These are phyloP conservation scores for sorghum (Sorghum bicolor) DNA, from an alignment of 176 grass and related monocot species.

Conservation along the genomic window Sorghum_bicolor_NCBIv3 NC_012878.2:4445001-4445500, in stretches of 20 bases:
- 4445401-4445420: constrained; percentile 54
- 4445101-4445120: constrained; percentile 46
- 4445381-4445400: constrained; percentile 50
- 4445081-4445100: constrained; percentile 49
- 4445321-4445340: constrained; percentile 30
- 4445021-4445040: constrained; percentile 41
- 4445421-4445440: constrained; percentile 65
- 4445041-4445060: constrained; percentile 36
- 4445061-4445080: constrained; percentile 57
- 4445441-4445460: constrained; percentile 63
- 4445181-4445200: constrained; percentile 77
- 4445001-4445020: constrained; percentile 24
- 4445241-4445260: constrained; percentile 83
- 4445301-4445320: constrained; percentile 50
- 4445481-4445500: constrained; percentile 64
- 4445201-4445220: constrained; percentile 55
- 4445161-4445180: constrained; percentile 30
- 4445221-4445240: constrained; percentile 53
- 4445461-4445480: constrained; percentile 78
- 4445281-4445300: constrained; percentile 55
- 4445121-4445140: constrained; percentile 3
- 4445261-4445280: constrained; percentile 81
- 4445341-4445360: constrained; percentile 41
- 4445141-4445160: background rate
- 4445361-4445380: constrained; percentile 64